Base-by-base conservation (phyloP, 1,139 yeast genomes). In the Debaryomycetaceae sp. region DNA sequence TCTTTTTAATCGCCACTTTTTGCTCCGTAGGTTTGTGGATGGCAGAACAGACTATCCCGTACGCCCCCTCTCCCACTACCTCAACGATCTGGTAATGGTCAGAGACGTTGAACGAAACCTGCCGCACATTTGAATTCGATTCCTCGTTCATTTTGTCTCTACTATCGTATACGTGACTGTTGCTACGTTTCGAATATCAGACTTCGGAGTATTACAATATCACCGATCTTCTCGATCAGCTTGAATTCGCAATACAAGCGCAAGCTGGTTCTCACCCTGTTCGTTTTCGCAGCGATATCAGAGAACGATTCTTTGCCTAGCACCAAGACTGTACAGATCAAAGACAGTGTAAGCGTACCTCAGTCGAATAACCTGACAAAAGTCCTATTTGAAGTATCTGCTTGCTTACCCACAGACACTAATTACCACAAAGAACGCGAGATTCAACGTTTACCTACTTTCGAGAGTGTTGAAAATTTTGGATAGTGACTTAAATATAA, bases 11-110 rank as follows among this genome's bases (percentile, higher is more conserved):
- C 42, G 99, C 99, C 17, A 95, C 98, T 56, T 84, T 84, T 53
- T 88, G 95, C 48, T 85, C 84, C 6, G 95, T 80, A 5, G 98
- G 97, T 56, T 81, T 80, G 66, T 93, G 96, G 14, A 85, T 68
- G 0, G 98, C 99, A 24, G 95, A 84, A 59, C 98, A 91, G 20
- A 93, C 99, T 13, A 93, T 81, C 5, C 99, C 99, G 59, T 93
- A 93, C 1, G 99, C 99, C n/a, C 99, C 99, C 63, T 91, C 97
- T 6, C 99, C 99, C 11, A 89, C 87, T 14, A 91, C 81, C 55
- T 87, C 95, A 38, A 83, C 72, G 41, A 91, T 82, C 62, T 88
- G 89, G 63, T 91, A 91, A 58, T 87, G 89, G 47, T 87, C 88
- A 38, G 95, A 84, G 24, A 93, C 95, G 59, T 90, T 89, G 70